Evolutionary conservation across 2,329 filamentous ascomycete species (phyloP).

Genomic region (Ophiostoma sp.): DNA sequence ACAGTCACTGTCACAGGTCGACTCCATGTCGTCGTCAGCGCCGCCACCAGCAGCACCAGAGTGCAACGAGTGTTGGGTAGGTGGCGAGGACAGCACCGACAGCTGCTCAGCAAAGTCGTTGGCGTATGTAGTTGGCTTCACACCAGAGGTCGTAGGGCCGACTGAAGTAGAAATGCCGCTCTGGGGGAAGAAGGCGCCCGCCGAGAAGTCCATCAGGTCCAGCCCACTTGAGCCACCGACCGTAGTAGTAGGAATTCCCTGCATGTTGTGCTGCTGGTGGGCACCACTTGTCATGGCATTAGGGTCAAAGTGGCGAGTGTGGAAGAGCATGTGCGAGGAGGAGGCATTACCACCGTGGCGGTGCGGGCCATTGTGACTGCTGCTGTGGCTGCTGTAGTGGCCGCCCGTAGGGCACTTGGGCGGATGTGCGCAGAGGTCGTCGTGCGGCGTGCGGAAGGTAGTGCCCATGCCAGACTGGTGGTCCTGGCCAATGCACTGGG

Average conservation of each 20-base stretch:
- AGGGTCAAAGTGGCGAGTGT: slow-evolving; percentile 27
- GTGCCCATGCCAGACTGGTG: slow-evolving; percentile 10
- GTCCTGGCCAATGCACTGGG: slow-evolving; percentile 27
- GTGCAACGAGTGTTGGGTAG: slow-evolving; percentile 2
- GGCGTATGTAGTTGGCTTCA: background rate
- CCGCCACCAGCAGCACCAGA: background rate
- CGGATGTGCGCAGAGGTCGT: slow-evolving; percentile 30
- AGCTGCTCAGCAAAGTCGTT: slow-evolving; percentile 27
- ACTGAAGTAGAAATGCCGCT: background rate
- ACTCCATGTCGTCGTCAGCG: slow-evolving; percentile 25
- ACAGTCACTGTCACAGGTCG: slow-evolving; percentile 31
- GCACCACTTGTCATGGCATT: background rate
- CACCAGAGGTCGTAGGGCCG: slow-evolving; percentile 15
- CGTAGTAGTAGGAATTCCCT: background rate
- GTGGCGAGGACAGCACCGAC: slow-evolving; percentile 27
- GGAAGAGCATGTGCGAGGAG: slow-evolving; percentile 28
- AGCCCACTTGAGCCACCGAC: background rate
- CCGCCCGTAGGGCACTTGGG: slow-evolving; percentile 27
- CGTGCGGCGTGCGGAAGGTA: slow-evolving; percentile 29
- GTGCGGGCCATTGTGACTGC: slow-evolving; percentile 1
- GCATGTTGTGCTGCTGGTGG: background rate
- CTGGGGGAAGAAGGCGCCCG: slow-evolving; percentile 16
- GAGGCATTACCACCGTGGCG: background rate
- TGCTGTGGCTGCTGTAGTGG: slow-evolving; percentile 14
- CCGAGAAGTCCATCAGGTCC: slow-evolving; percentile 11